Conservation (phyloP, 176 grass and related monocot genomes). For the Poa pratensis region DNA sequence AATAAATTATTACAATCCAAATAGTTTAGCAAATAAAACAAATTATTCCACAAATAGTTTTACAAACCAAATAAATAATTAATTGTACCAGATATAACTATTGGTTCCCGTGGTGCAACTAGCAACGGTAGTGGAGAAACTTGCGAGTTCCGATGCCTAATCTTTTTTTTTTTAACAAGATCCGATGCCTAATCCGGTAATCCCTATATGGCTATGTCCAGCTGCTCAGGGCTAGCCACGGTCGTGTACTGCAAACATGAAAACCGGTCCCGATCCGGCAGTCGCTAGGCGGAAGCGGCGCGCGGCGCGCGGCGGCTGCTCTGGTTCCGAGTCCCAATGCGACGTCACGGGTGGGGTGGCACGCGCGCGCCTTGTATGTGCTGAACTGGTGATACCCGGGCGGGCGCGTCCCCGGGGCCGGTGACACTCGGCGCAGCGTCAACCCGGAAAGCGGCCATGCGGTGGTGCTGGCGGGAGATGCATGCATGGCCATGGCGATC, state of each 20-base stretch:
- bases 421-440: constrained; percentile 37
- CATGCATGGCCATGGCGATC: too few species aligned
- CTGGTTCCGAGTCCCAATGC: background rate
- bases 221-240: background rate
- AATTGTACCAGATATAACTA: too few species aligned
- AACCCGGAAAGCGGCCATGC: background rate
- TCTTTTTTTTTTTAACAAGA: too few species aligned
- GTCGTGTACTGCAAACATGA: background rate
- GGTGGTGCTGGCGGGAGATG: background rate
- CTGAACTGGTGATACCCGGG: too few species aligned
- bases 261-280: constrained; percentile 9
- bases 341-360: too few species aligned
- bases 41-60: too few species aligned
- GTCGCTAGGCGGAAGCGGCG: background rate
- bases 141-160: constrained; percentile 17
- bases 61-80: too few species aligned
- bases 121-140: background rate
- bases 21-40: too few species aligned
- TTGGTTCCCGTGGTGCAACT: too few species aligned
- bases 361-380: too few species aligned
- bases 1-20: too few species aligned
- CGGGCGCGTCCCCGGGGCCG: constrained; percentile 20
- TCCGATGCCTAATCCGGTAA: constrained; percentile 12
- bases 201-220: too few species aligned
- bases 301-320: background rate